phyloP scores from a whole-genome alignment of 2,329 filamentous ascomycete species.

The Aspergillus ochraceoroseus region DNA sequence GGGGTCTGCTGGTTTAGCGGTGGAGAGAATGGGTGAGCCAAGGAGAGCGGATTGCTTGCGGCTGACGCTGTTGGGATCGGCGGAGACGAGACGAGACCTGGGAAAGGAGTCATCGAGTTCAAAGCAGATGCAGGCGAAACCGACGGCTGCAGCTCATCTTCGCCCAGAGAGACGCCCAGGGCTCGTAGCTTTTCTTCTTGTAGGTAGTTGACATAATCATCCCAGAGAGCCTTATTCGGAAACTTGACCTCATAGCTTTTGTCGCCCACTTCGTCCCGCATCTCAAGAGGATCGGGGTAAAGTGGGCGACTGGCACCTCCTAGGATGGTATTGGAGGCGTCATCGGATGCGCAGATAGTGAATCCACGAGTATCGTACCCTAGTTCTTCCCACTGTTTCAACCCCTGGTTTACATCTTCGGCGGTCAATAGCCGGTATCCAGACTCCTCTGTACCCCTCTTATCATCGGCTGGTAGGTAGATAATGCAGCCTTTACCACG shows the following conservation, averaged over 20 bases:
- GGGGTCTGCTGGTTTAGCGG: slow-evolving; percentile 57
- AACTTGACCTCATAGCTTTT: slow-evolving; percentile 38
- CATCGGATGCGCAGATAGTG: slow-evolving; percentile 31
- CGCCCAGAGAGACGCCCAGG: slow-evolving; percentile 76
- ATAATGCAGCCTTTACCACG: slow-evolving; percentile 70
- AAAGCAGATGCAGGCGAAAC: slow-evolving; percentile 63
- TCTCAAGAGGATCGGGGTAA: slow-evolving; percentile 42
- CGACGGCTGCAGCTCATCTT: slow-evolving; percentile 64
- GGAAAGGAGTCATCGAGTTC: slow-evolving; percentile 68
- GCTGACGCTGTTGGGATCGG: slow-evolving; percentile 75
- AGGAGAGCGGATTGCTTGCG: slow-evolving; percentile 62
- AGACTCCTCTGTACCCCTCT: slow-evolving; percentile 51
- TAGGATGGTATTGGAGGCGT: slow-evolving; percentile 26
- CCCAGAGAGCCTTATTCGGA: slow-evolving; percentile 56
- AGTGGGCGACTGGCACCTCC: slow-evolving; percentile 43
- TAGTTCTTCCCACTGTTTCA: slow-evolving; percentile 41
- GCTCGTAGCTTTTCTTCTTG: slow-evolving; percentile 89
- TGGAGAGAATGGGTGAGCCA: slow-evolving; percentile 59
- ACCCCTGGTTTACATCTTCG: slow-evolving; percentile 37
- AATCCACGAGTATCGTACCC: slow-evolving; percentile 44
- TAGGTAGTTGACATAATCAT: slow-evolving; percentile 73
- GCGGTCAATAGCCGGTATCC: slow-evolving; percentile 37
- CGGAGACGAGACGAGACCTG: slow-evolving; percentile 74
- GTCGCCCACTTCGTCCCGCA: slow-evolving; percentile 33
- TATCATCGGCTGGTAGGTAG: slow-evolving; percentile 62